phyloP scores from a whole-genome alignment of 2,329 filamentous ascomycete genomes.

The Pezicula rhizophila region DNA sequence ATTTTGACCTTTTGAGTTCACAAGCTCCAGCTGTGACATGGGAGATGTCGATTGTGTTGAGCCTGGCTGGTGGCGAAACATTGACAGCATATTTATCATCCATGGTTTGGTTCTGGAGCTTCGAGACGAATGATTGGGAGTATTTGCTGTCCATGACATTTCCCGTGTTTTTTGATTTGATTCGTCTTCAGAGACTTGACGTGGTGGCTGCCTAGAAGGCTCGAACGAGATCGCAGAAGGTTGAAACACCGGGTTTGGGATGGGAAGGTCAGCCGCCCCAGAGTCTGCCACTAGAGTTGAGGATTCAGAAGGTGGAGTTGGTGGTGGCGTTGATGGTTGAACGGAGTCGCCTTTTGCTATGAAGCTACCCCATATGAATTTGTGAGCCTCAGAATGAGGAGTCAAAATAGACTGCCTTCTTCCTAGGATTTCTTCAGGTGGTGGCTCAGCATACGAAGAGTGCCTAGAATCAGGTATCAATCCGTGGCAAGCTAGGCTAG shows the following conservation, averaged over 20 bases:
- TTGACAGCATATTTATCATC: slow-evolving; percentile 16
- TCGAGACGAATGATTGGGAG: slow-evolving; percentile 5
- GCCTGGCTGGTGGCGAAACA: slow-evolving; percentile 13
- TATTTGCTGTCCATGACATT: too few relatives aligned
- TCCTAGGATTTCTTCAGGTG: slow-evolving; percentile 4
- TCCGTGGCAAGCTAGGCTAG: slow-evolving; percentile 20
- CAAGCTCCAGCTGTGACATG: slow-evolving; percentile 17
- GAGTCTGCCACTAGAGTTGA: not conserved
- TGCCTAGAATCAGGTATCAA: slow-evolving; percentile 19
- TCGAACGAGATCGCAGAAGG: not conserved
- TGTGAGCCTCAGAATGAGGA: slow-evolving; percentile 14
- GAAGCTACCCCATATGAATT: slow-evolving; percentile 25
- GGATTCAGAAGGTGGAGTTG: slow-evolving; percentile 5
- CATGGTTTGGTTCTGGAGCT: slow-evolving; percentile 9
- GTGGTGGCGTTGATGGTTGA: slow-evolving; percentile 14
- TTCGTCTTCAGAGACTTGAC: slow-evolving; percentile 2
- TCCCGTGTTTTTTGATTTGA: not conserved
- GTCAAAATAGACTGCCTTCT: slow-evolving; percentile 10
- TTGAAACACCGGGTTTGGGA: slow-evolving; percentile 1
- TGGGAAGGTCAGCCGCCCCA: slow-evolving; percentile 4
- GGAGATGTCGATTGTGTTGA: slow-evolving; percentile 6
- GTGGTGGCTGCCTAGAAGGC: not conserved
- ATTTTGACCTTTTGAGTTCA: slow-evolving; percentile 22
- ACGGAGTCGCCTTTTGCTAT: slow-evolving; percentile 9
- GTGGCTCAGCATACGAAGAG: not conserved